Base-by-base conservation (phyloP, 2,329 filamentous ascomycete genomes). In the Fusarium nisikadoi region DNA sequence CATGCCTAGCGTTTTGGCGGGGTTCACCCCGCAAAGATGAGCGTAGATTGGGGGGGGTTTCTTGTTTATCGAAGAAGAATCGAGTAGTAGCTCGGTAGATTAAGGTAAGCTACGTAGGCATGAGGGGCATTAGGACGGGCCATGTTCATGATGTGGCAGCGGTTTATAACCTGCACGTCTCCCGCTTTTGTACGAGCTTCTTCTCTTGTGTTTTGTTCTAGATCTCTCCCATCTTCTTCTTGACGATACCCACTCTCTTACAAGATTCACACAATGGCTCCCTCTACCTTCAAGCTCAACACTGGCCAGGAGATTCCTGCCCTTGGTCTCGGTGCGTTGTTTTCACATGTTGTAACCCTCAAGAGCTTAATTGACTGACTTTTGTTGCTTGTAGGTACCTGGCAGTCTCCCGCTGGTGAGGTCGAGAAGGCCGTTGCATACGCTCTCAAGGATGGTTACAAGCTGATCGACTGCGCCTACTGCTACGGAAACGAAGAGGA, bases 401-500 rank as follows among this genome's bases (percentile, higher is more conserved):
- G 90, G 90, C 89, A 92, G 80, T 86, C 89, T 13, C 83, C 83
- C 6, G 84, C 88, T 1, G 89, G 88, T 47, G 84, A 90, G 77
- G 89, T 92, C 60, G 83, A 86, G 57, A 80, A 82, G 2, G 90
- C 90, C 35, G 90, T 92, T 41, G 82, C 84, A 52, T 84, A 86
- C 70, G 90, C 91, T 47, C 85, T 92, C 62, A 84, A 86, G 76
- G 78, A 80, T 63, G 88, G 87, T 23, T 90, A 90, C 83, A 83
- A 83, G 75, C 86, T 89, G 71, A 86, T 94, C 75, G 92, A 94
- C 83, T 88, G 90, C 73, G 91, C 92, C 10, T 93, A 92, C 84
- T 92, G 91, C 83, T 94, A 94, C 82, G 91, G 86, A 75, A 95
- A 97, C 81, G 94, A 97, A 83, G 88, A 92, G 52, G 93, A 95